Evolutionary conservation across 2,329 filamentous ascomycete species (phyloP), one percentile per base, ranked within the genome.

Genomic region (Aspergillus eucalypticola): DNA sequence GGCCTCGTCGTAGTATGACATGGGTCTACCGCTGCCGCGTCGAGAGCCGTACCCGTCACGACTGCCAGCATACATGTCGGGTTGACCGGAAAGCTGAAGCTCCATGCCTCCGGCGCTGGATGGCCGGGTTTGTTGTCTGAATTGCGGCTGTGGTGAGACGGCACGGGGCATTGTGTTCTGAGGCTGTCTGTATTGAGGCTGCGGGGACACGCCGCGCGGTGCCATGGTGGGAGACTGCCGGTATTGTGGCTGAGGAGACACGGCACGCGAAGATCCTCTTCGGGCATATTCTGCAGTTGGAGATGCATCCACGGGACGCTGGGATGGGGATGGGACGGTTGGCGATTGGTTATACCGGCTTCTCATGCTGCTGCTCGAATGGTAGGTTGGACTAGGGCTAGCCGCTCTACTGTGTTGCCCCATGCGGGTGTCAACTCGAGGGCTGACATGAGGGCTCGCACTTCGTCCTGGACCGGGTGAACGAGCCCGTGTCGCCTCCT

Each of bases 401-500:
- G 75, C 73, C 13, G 76, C 76, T 63, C 78, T 73, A 64, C 73
- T 78, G 46, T 78, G 74, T 48, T 79, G 79, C 48, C 76, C 73
- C 67, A 75, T 78, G 11, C 73, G 71, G 15, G 71, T 70, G 15
- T 73, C 72, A 5, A 69, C 64, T 8, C 73, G 62, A 72, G 71
- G 67, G 27, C 68, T 66, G 3, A 72, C 68, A 52, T 72, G 68
- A 15, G 73, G 72, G 51, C 72, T 72, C 58, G 65, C 69, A 54
- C 71, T 74, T 44, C 90, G 85, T 7, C 86, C 81, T 23, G 90
- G 86, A 25, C 85, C 86, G 29, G 92, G 92, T 7, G 90, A 94
- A 5, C 85, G 75, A 15, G 81, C 78, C 41, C 83, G 79, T 21
- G 79, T 76, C 35, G 75, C 68, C 25, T 83, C 81, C 58, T 76